These are phyloP conservation scores for Trypanosomatidae sp. DNA, from an alignment of 208 protist species.

Conservation along the genomic window DNA sequence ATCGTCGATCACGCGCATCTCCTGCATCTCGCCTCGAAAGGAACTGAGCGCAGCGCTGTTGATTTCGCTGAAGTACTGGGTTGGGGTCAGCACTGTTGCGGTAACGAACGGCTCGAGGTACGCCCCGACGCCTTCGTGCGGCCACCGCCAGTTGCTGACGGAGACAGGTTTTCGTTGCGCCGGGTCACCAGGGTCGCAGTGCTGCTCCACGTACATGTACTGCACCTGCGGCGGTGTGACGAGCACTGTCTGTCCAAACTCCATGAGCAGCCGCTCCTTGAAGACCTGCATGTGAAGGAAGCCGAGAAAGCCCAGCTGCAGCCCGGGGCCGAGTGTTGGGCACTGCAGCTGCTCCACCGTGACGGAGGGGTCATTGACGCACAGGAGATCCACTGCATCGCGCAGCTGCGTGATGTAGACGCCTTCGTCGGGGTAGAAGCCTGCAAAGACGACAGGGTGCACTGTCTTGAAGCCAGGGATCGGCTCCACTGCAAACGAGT, in stretches of 20 bases:
- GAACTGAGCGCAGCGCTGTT: constrained; percentile 65
- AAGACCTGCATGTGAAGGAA: constrained; percentile 99
- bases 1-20: constrained; percentile 82
- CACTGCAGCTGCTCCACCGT: constrained; percentile 82
- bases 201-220: constrained; percentile 73
- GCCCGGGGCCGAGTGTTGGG: constrained; percentile 89
- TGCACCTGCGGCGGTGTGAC: constrained; percentile 95
- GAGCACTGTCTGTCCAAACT: constrained; percentile 92
- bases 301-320: constrained; percentile 97
- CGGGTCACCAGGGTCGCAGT: constrained; percentile 30
- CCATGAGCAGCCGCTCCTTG: constrained; percentile 92
- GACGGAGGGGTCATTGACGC: constrained; percentile 95
- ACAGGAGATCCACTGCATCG: constrained; percentile 91
- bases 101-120: constrained; percentile 93
- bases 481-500: constrained; percentile 25
- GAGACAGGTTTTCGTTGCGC: constrained; percentile 46
- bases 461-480: constrained; percentile 74
- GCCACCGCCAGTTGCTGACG: constrained; percentile 82
- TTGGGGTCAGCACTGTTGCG: constrained; percentile 88
- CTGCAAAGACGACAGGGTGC: constrained; percentile 95
- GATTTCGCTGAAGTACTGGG: constrained; percentile 87
- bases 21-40: constrained; percentile 73
- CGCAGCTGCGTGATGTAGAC: constrained; percentile 85
- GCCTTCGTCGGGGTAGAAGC: constrained; percentile 94
- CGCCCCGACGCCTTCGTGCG: constrained; percentile 74